These are phyloP conservation scores for Coemansia aciculifera DNA, from an alignment of 192 early-diverging fungal genomes.

Conservation along the genomic window DNA sequence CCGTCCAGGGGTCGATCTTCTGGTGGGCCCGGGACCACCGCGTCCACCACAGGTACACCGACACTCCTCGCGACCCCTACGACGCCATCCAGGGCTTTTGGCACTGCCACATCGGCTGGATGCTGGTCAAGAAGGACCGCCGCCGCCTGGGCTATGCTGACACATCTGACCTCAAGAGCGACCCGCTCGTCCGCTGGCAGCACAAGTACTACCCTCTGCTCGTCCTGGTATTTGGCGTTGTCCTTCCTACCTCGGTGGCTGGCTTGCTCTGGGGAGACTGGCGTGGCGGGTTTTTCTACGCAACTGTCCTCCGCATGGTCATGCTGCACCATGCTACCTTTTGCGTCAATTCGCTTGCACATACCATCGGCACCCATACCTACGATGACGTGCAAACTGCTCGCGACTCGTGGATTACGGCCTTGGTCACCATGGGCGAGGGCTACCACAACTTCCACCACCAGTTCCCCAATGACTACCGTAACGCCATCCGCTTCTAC, in stretches of 20 bases:
- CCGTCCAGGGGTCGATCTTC: slow-evolving; percentile 79
- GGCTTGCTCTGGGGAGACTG: slow-evolving; percentile 84
- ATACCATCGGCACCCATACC: slow-evolving; percentile 69
- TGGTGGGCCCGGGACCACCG: slow-evolving; percentile 89
- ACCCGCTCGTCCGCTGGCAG: slow-evolving; percentile 72
- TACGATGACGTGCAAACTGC: slow-evolving; percentile 85
- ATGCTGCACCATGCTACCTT: slow-evolving; percentile 87
- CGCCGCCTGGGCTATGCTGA: slow-evolving; percentile 76
- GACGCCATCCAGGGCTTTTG: slow-evolving; percentile 75
- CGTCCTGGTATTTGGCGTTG: slow-evolving; percentile 70
- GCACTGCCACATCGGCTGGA: slow-evolving; percentile 86
- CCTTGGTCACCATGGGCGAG: slow-evolving; percentile 76
- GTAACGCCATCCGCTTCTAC: slow-evolving; percentile 74
- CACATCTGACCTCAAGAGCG: slow-evolving; percentile 75
- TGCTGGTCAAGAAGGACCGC: slow-evolving; percentile 77
- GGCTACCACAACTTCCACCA: slow-evolving; percentile 90
- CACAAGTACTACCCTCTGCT: slow-evolving; percentile 75
- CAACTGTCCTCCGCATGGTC: slow-evolving; percentile 70
- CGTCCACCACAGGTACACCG: slow-evolving; percentile 86
- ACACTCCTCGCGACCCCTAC: slow-evolving; percentile 83
- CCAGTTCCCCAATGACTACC: slow-evolving; percentile 84
- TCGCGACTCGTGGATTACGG: slow-evolving; percentile 79
- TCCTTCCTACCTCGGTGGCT: slow-evolving; percentile 82
- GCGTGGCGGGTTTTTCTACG: slow-evolving; percentile 79
- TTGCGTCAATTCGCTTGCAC: slow-evolving; percentile 83